Base-by-base conservation (phyloP, 108 stramenopile genomes). In the Cyclotella cryptica region DNA sequence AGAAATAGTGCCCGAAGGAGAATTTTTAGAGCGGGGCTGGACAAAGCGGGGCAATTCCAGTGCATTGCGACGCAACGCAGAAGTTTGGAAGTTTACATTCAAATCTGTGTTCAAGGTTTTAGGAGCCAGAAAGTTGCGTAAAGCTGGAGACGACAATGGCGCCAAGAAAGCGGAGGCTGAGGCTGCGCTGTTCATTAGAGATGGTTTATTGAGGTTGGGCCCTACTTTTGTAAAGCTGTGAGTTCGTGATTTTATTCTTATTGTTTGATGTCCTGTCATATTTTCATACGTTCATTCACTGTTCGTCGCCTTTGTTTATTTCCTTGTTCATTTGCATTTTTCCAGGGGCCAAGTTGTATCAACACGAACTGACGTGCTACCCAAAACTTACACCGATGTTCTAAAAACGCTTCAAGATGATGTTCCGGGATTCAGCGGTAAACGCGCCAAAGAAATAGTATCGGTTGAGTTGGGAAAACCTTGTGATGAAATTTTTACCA, bases 211-310 rank as follows among this genome's bases (percentile, higher is more conserved):
- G 29, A 87, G 79, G 53, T 77, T 98, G 58, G 98, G 98, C 30
- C 98, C 98, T 12, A 97, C 93, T 1, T 98, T 98, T 85, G 96
- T 98, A 67, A 98, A 98, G 79, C 75, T 98, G 39, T 61, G 35
- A 61, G 60, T 61, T 39, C 12, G 18, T 7, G 6, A 3, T 9
- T 49, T n/a, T n/a, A n/a, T n/a, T 49, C n/a, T 3, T 9, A 7
- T n/a, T n/a, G 18, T 55, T 55, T 24, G 11, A 39, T 39, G 60
- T 61, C 12, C 35, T 17, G 14, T 39, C n/a, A 61, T 61, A 13
- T 57, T 49, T 49, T 13, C 44, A 45, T 45, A 12, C n/a, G 9
- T 49, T 49, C 2, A 49, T 49, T 49, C n/a, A 49, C 47, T n/a
- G 1, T 49, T n/a, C 47, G 2, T n/a, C 15, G 3, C 1, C 47